phyloP scores from a whole-genome alignment of 2,329 filamentous ascomycete genomes.

The Talaromyces sp. region DNA sequence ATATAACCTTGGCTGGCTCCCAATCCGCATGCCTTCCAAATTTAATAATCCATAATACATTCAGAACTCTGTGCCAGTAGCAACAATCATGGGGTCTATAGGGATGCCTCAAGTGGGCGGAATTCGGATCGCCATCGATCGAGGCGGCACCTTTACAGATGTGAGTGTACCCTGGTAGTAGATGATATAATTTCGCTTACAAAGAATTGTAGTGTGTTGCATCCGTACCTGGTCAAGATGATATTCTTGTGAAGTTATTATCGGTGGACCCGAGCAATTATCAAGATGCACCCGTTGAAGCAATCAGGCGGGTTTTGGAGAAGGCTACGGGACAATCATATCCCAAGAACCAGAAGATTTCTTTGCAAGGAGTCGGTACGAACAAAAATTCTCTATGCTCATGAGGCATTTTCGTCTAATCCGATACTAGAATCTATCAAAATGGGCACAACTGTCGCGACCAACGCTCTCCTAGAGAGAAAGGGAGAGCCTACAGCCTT shows the following conservation, averaged over 20 bases:
- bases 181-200: too few relatives aligned
- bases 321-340: neutral
- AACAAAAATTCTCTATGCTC: neutral
- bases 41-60: too few relatives aligned
- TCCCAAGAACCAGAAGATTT: neutral
- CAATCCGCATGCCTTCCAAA: too few relatives aligned
- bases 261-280: constrained; percentile 2
- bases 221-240: neutral
- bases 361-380: neutral
- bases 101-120: neutral
- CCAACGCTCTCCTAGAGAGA: constrained; percentile 80
- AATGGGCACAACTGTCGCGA: constrained; percentile 92
- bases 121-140: neutral
- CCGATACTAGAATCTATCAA: neutral
- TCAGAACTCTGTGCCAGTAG: neutral
- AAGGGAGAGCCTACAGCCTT: constrained; percentile 85
- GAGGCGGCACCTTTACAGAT: constrained; percentile 4
- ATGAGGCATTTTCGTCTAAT: neutral
- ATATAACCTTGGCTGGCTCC: too few relatives aligned
- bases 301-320: constrained; percentile 1
- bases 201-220: neutral
- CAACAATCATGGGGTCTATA: neutral
- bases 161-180: neutral
- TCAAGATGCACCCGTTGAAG: neutral
- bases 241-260: constrained; percentile 3